Evolutionary conservation across 2,329 filamentous ascomycete species (phyloP), one percentile per base, ranked within the genome.

Genomic region (Cytospora leucostoma): DNA sequence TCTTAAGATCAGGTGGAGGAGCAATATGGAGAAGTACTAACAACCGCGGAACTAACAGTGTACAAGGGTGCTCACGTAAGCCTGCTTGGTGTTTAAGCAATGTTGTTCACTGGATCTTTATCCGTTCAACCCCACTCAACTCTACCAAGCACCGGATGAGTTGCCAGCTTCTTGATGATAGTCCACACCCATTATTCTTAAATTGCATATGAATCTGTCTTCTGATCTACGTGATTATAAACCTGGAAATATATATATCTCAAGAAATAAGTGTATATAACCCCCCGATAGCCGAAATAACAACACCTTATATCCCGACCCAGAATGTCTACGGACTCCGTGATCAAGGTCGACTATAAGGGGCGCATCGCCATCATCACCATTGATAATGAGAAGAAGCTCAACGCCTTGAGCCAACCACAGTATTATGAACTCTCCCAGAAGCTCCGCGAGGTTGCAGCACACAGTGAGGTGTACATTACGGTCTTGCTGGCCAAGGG

Each of bases 401-500:
- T 98, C 75, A 96, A 96, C 75, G 92, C 94, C 37, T 79, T 97
- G 58, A 84, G 79, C 65, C 82, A 84, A 71, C 79, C 84, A 66
- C 83, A 88, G 58, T 98, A 97, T 80, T 96, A 90, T 75, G 83
- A 87, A 35, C 83, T 98, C 50, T 87, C 90, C 1, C 82, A 85
- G 69, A 82, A 86, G 56, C 78, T 99, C 73, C 85, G 89, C 63
- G 88, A 97, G 73, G 82, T 98, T 56, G 93, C 92, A 17, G 82
- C 80, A 10, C 88, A 88, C 67, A 87, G 94, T 66, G 91, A 96
- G 68, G 87, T 97, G 65, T 91, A 84, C 72, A 87, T 97, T 70
- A 98, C 94, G 3, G 82, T 98, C 12, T 73, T 98, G 4, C 91
- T 92, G 0, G 95, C 87, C 71, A 93, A 86, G 64, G 94, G 94